Conservation (phyloP, 2,329 filamentous ascomycete genomes). For the Cadophora malorum region DNA sequence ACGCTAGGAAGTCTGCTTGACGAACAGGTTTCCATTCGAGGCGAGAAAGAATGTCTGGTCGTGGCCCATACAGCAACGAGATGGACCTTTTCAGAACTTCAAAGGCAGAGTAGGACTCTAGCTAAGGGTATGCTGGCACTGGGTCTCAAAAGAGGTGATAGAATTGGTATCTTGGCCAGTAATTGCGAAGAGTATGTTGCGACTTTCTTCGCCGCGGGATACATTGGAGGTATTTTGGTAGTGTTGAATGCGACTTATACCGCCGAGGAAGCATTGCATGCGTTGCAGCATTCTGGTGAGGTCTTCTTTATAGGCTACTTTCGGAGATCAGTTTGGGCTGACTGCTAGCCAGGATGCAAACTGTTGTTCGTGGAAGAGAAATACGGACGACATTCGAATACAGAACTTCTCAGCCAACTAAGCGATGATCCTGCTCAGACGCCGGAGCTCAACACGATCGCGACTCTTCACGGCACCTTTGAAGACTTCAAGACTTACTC, state of each 20-base stretch:
- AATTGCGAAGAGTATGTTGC: slow-evolving; percentile 44
- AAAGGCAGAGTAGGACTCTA: slow-evolving; percentile 65
- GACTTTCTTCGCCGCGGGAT: slow-evolving; percentile 35
- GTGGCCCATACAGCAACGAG: slow-evolving; percentile 78
- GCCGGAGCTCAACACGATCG: slow-evolving; percentile 53
- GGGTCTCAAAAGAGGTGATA: slow-evolving; percentile 31
- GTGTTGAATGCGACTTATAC: slow-evolving; percentile 87
- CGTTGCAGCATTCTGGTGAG: slow-evolving; percentile 73
- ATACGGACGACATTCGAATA: slow-evolving; percentile 71
- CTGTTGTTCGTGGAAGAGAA: slow-evolving; percentile 74
- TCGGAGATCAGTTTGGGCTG: slow-evolving; percentile 47
- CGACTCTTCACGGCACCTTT: slow-evolving; percentile 64
- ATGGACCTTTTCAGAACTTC: slow-evolving; percentile 73
- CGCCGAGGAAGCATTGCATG: slow-evolving; percentile 73
- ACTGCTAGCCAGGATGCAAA: slow-evolving; percentile 63
- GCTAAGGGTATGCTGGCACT: slow-evolving; percentile 66
- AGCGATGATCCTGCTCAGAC: slow-evolving; percentile 39
- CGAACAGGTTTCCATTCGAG: slow-evolving; percentile 70
- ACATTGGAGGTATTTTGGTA: slow-evolving; percentile 70
- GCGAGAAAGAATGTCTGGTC: slow-evolving; percentile 70
- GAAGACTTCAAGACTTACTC: slow-evolving; percentile 65
- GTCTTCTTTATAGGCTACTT: neutral
- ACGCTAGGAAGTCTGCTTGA: slow-evolving; percentile 76
- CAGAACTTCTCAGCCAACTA: slow-evolving; percentile 61
- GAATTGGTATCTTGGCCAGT: slow-evolving; percentile 36